Percentiles rank a stretch among this genome's conserved stretches.
phyloP scores from a whole-genome alignment of 225 moss, liverwort and hornwort genomes.

The Climacium dendroides region DNA sequence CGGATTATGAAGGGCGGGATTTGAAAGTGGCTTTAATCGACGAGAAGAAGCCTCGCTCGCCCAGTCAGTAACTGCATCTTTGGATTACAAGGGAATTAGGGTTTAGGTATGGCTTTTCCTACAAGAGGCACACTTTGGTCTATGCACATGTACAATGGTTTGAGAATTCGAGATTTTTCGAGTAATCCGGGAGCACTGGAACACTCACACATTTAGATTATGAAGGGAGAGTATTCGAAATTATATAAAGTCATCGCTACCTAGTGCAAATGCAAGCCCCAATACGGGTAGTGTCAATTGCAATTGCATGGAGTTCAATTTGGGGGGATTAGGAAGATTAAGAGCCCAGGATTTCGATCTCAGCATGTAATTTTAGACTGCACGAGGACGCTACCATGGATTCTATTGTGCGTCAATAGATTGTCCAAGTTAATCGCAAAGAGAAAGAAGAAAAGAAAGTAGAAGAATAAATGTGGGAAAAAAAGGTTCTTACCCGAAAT shows the following conservation, averaged over 20 bases:
- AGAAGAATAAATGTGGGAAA: not conserved
- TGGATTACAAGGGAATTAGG: not conserved
- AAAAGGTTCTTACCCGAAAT: not conserved
- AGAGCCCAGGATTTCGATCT: not conserved
- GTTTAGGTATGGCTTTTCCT: not conserved
- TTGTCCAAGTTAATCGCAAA: not conserved
- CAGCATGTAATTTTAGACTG: not conserved
- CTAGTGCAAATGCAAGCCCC: not conserved
- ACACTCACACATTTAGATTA: not conserved
- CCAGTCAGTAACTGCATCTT: not conserved
- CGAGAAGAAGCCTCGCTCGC: not conserved
- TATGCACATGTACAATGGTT: not conserved
- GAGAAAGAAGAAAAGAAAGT: not conserved
- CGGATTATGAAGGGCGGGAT: not conserved
- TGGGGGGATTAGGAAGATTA: not conserved
- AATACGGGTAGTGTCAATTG: not conserved
- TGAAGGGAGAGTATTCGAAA: not conserved
- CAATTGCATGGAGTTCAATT: not conserved
- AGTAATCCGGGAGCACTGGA: not conserved
- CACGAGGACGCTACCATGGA: not conserved
- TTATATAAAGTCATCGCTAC: not conserved
- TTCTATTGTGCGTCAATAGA: not conserved
- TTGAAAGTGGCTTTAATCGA: conserved; percentile 11
- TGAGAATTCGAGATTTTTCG: not conserved
- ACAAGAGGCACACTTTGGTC: not conserved